Evolutionary conservation across 306 rosid species (phyloP), one percentile per base, ranked within the genome.

Genomic region (Sicyos baderoa): DNA sequence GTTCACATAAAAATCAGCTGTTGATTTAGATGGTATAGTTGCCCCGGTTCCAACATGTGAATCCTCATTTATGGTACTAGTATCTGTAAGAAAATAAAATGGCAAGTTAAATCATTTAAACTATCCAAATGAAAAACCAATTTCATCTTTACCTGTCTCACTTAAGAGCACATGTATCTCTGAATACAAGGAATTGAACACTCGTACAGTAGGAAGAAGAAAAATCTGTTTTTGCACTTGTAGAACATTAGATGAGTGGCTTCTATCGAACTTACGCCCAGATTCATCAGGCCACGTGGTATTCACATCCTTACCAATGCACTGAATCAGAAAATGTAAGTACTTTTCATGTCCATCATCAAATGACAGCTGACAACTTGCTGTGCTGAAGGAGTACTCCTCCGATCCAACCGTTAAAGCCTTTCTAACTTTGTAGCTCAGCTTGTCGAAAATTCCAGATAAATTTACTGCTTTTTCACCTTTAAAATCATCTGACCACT

Each of bases 401-500:
- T 37, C 81, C 32, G 89, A 75, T 76, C 83, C 82, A 75, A 17
- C 82, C 82, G 68, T 80, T 70, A 93, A 84, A 54, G 89, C 92
- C 84, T 79, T 83, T 74, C 89, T 90, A 76, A 93, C 89, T 83
- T 74, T 89, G 86, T 87, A 88, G 84, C 84, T 85, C 72, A 93
- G 79, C 76, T 90, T 87, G 73, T 89, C 88, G 76, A 93, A 82
- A 79, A 89, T 60, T 79, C 98, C 98, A 81, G 95, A 86, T 61
- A 93, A 84, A 74, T 64, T 80, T 61, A 88, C 91, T 66, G 95
- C 95, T 82, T 93, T 93, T 72, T 91, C 95, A 76, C 98, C 98
- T 83, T 82, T 82, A 81, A 93, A 76, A 74, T 80, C 77, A 67
- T 82, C 87, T 7, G 98, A 89, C 98, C 95, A 93, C 75, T 84